These are phyloP conservation scores for Oryza australiensis DNA, from an alignment of 176 grass and related monocot species.

Conservation along the genomic window DNA sequence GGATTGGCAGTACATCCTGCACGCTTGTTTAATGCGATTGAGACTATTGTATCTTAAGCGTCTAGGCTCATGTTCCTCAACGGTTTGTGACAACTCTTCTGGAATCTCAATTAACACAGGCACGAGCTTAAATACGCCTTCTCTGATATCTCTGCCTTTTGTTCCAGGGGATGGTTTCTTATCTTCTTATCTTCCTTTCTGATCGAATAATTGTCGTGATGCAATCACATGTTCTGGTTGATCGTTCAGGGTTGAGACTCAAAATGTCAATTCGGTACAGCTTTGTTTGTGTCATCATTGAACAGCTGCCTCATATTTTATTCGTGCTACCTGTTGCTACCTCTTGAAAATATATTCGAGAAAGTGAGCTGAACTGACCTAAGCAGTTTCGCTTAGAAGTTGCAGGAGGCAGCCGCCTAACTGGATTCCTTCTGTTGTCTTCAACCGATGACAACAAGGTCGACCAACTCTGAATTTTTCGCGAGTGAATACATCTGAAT, in stretches of 20 bases:
- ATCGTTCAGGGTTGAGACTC: constrained; percentile 9
- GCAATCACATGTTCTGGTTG: constrained; percentile 10
- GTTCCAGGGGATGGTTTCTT: background rate
- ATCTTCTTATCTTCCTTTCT: background rate
- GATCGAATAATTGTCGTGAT: background rate
- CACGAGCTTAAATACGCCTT: background rate
- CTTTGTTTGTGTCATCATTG: background rate
- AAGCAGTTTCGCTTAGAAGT: background rate
- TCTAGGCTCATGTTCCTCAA: background rate
- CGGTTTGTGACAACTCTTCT: background rate
- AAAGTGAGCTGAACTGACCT: background rate
- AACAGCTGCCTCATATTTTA: background rate
- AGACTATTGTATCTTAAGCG: constrained; percentile 5
- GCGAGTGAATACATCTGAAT: background rate
- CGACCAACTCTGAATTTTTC: background rate
- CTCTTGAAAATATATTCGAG: background rate
- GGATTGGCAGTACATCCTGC: background rate
- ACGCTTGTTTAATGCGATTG: constrained; percentile 5
- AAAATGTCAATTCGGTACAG: background rate
- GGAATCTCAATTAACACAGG: background rate
- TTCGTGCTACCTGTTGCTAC: constrained; percentile 8
- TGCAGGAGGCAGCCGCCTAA: background rate
- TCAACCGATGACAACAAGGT: background rate
- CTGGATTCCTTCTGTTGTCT: background rate
- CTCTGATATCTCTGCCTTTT: background rate